phyloP scores from a whole-genome alignment of 345 rosid species.

The Garcia nutans region DNA sequence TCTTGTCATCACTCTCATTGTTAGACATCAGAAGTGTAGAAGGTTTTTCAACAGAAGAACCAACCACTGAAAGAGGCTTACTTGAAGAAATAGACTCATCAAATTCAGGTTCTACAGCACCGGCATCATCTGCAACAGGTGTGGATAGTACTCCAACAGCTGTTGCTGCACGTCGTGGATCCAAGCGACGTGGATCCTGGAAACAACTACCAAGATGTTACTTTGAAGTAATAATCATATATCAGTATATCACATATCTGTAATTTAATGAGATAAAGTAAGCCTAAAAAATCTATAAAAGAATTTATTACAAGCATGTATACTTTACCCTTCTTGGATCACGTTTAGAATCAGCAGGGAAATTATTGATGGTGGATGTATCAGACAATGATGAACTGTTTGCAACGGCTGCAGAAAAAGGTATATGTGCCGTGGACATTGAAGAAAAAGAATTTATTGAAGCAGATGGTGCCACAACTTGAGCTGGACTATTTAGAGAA shows the following conservation, averaged over 20 bases:
- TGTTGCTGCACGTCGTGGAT: slow-evolving; percentile 69
- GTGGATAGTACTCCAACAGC: slow-evolving; percentile 44
- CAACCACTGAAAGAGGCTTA: slow-evolving; percentile 44
- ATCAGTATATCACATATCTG: background rate
- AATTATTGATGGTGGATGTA: slow-evolving; percentile 41
- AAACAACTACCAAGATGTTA: slow-evolving; percentile 28
- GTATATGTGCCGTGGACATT: slow-evolving; percentile 37
- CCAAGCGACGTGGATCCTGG: slow-evolving; percentile 99
- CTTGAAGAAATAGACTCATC: slow-evolving; percentile 46
- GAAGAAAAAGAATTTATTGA: slow-evolving; percentile 47
- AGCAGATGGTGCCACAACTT: slow-evolving; percentile 39
- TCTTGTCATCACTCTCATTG: slow-evolving; percentile 43
- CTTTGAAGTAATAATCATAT: slow-evolving; percentile 10
- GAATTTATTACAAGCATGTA: background rate
- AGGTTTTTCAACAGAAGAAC: slow-evolving; percentile 40
- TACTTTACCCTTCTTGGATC: slow-evolving; percentile 88
- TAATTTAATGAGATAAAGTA: background rate
- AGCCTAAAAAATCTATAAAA: background rate
- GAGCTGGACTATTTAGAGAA: slow-evolving; percentile 47
- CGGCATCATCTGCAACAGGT: slow-evolving; percentile 47
- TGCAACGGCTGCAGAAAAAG: slow-evolving; percentile 40
- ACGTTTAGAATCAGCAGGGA: slow-evolving; percentile 67
- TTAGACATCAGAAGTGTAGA: slow-evolving; percentile 32
- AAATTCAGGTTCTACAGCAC: slow-evolving; percentile 41
- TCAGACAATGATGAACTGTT: slow-evolving; percentile 45